Conservation (phyloP, 2,329 filamentous ascomycete genomes). For the Hymenoscyphus scutula region DNA sequence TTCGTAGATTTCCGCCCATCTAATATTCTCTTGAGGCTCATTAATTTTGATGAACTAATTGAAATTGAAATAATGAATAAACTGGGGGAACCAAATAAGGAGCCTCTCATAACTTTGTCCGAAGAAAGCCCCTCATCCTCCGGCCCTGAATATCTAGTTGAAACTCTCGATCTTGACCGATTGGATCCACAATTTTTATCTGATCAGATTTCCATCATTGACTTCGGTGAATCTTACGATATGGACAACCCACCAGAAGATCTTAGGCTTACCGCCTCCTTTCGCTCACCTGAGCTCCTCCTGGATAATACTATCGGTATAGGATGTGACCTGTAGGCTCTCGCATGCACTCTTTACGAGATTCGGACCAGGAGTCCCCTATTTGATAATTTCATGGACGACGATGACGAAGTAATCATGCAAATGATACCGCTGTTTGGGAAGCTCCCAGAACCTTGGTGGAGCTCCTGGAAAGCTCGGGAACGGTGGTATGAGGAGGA, state of each 20-base stretch:
- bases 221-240: slow-evolving; percentile 11
- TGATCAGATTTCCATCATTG: slow-evolving; percentile 16
- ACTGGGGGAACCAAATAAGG: background rate
- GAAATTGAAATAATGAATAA: background rate
- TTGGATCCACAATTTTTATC: slow-evolving; percentile 5
- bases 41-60: background rate
- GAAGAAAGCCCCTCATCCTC: background rate
- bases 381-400: background rate
- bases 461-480: background rate
- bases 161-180: background rate
- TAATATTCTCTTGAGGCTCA: background rate
- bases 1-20: background rate
- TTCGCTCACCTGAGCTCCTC: slow-evolving; percentile 1
- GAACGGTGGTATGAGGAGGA: background rate
- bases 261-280: background rate
- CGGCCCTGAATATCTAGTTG: slow-evolving; percentile 5
- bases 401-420: slow-evolving; percentile 2
- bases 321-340: slow-evolving; percentile 7
- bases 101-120: background rate
- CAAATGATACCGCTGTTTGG: background rate
- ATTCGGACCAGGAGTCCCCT: background rate
- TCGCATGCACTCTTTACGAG: slow-evolving; percentile 9
- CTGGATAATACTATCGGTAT: background rate
- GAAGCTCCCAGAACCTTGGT: slow-evolving; percentile 4
- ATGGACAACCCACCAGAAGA: slow-evolving; percentile 1